phyloP scores from a whole-genome alignment of 768 basidiomycete species.

The Boletus pseudopeckii region DNA sequence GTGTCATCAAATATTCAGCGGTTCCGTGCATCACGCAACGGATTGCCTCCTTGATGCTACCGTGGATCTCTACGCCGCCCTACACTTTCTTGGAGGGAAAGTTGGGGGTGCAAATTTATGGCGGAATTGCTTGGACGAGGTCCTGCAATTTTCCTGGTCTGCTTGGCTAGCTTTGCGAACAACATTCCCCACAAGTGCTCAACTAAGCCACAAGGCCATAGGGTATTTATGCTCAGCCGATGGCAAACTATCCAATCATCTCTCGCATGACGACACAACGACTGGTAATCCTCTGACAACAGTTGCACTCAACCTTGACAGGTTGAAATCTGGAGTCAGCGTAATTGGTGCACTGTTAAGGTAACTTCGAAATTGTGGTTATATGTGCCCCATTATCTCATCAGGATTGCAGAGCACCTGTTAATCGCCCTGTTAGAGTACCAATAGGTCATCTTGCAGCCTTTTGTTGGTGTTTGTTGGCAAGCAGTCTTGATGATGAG shows the following conservation, averaged over 20 bases:
- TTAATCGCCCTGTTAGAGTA: conserved; percentile 60
- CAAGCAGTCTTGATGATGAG: conserved; percentile 45
- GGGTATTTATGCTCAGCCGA: conserved; percentile 6
- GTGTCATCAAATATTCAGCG: conserved; percentile 54
- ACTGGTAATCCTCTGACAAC: conserved; percentile 45
- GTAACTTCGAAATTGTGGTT: conserved; percentile 31
- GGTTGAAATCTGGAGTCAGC: conserved; percentile 50
- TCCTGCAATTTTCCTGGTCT: conserved; percentile 61
- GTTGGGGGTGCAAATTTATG: conserved; percentile 68
- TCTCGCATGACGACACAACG: conserved; percentile 14
- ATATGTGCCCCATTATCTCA: background rate
- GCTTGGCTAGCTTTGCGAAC: conserved; percentile 57
- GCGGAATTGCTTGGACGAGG: conserved; percentile 73
- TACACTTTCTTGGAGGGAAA: conserved; percentile 77
- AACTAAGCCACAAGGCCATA: conserved; percentile 9
- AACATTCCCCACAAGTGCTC: conserved; percentile 49
- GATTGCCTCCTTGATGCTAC: conserved; percentile 42
- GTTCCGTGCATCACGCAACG: conserved; percentile 44
- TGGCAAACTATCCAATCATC: conserved; percentile 5
- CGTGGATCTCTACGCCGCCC: conserved; percentile 54
- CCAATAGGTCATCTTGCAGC: conserved; percentile 63
- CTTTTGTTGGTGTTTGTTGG: conserved; percentile 50
- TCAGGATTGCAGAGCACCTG: conserved; percentile 41
- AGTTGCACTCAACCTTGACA: conserved; percentile 58
- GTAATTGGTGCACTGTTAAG: conserved; percentile 54